Evolutionary conservation across 768 basidiomycete species (phyloP), one percentile per base, ranked within the genome.

Genomic region (Wakefieldia striispora): DNA sequence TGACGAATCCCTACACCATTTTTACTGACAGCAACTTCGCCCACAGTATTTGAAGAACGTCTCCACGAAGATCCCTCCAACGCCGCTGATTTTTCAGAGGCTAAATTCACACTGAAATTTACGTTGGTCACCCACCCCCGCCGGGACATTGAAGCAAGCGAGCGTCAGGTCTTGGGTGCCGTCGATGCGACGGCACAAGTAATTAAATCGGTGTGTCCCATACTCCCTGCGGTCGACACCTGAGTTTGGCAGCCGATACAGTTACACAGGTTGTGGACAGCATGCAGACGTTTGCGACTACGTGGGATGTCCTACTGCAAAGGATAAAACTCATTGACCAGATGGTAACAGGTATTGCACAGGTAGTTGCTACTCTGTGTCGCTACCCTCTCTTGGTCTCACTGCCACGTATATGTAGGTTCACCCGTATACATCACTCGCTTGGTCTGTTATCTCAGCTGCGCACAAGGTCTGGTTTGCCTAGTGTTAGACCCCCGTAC

Each of bases 351-450:
- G 16, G 3, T 14, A 17, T 48, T 2, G 36, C 33, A 9, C 2
- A 47, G 29, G 40, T 50, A 40, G 21, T 12, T 45, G 5, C 29
- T 29, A 29, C 29, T 6, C 29, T 6, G 12, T 50, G 12, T 34
- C 13, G 31, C 13, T 11, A 26, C 37, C 12, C 5, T 11, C 13
- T 21, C n/a, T 11, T 2, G 5, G 12, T 38, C 45, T 47, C 26
- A 47, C 26, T 17, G 16, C 10, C 3, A 10, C 17, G 11, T 6
- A 51, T 2, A 10, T 14, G 11, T 6, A 51, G 50, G 35, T 47
- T 23, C 40, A 51, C 36, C 50, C 45, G 3, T 47, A 47, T 42
- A 16, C 21, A 3, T 42, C 41, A 11, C 17, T 52, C 3, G 41
- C 41, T 1, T 47, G 20, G 33, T 42, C 44, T 11, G 35, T 37